Conservation (phyloP, 306 rosid species). For the Rosa lucieae region DNA sequence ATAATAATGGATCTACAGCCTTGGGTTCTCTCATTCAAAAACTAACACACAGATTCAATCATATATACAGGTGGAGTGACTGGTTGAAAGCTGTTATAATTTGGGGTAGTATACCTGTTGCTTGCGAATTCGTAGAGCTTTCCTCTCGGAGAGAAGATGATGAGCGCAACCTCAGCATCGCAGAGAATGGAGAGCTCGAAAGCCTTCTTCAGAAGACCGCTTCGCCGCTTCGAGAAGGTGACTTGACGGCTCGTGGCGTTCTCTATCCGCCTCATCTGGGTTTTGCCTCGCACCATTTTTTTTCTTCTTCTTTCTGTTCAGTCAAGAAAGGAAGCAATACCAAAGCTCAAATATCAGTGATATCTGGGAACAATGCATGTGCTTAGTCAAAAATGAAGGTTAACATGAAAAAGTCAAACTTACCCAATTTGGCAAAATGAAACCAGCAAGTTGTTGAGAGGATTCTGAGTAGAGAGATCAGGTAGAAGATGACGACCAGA, state of each 20-base stretch:
- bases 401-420: neutral
- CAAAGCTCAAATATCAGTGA: neutral
- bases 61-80: neutral
- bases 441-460: conserved; percentile 7
- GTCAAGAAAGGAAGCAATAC: neutral
- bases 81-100: neutral
- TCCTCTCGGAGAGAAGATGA: conserved; percentile 51
- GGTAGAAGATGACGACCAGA: neutral
- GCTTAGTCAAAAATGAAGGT: neutral
- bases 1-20: neutral
- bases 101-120: conserved; percentile 33
- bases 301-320: neutral
- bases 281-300: conserved; percentile 89
- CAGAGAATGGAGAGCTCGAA: conserved; percentile 86
- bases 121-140: conserved; percentile 59
- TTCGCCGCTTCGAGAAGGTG: conserved; percentile 78
- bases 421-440: conserved; percentile 21
- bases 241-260: conserved; percentile 92
- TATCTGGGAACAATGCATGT: neutral
- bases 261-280: conserved; percentile 82
- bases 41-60: neutral
- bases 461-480: neutral
- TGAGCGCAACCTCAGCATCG: conserved; percentile 57
- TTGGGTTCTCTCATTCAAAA: neutral
- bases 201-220: conserved; percentile 85